phyloP scores from a whole-genome alignment of 1,284 basidiomycete genomes.

The Trametes polyzona region DNA sequence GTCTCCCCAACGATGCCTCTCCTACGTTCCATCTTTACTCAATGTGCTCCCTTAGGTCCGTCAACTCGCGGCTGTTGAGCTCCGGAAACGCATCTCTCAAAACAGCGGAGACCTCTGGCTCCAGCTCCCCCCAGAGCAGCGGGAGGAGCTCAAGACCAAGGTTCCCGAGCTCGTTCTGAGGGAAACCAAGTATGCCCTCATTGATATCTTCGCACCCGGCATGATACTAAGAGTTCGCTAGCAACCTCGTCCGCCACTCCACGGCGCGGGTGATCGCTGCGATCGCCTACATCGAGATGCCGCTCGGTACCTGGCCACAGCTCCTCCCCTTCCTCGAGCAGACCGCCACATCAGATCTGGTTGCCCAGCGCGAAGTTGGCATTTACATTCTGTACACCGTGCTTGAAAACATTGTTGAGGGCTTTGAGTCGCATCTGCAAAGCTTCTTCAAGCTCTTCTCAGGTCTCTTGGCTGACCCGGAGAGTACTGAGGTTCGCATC shows the following conservation, averaged over 20 bases:
- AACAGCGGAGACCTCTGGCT: slow-evolving; percentile 89
- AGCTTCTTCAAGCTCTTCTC: slow-evolving; percentile 86
- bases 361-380: slow-evolving; percentile 87
- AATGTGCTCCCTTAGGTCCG: slow-evolving; percentile 65
- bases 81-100: slow-evolving; percentile 88
- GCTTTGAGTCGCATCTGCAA: slow-evolving; percentile 79
- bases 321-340: slow-evolving; percentile 90
- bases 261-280: slow-evolving; percentile 93
- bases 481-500: slow-evolving; percentile 90
- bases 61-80: slow-evolving; percentile 97
- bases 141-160: slow-evolving; percentile 86
- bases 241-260: slow-evolving; percentile 87
- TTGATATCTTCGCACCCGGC: background rate
- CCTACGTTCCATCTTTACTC: background rate
- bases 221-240: slow-evolving; percentile 37
- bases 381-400: slow-evolving; percentile 92
- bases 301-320: slow-evolving; percentile 82
- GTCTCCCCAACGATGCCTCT: too few relatives aligned
- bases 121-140: slow-evolving; percentile 69
- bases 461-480: slow-evolving; percentile 82
- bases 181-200: slow-evolving; percentile 71
- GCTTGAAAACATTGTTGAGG: slow-evolving; percentile 91
- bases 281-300: slow-evolving; percentile 90
- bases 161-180: slow-evolving; percentile 81
- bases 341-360: slow-evolving; percentile 72